Base-by-base conservation (phyloP, 495 filamentous ascomycete species). In the Barbatosphaeria neglecta region DNA sequence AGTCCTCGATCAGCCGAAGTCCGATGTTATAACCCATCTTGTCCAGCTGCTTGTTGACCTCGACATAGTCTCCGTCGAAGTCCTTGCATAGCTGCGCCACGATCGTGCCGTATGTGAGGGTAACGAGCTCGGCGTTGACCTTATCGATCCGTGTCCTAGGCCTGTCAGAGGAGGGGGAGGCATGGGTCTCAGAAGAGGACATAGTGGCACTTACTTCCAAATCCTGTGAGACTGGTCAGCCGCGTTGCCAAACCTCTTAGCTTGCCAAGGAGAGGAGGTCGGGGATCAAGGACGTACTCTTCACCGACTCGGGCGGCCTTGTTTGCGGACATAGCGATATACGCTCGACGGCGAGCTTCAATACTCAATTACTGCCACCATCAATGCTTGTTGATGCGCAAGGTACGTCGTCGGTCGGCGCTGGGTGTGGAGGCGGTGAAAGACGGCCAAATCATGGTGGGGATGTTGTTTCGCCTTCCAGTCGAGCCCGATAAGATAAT, bases 11-110 rank as follows among this genome's bases (percentile, higher is more conserved):
- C 53, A 98, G 70, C 22, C 92, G 85, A 63, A 97, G 76, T 7
- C 92, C 92, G 48, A 98, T 97, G 54, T 95, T 96, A 72, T 97
- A 95, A 31, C 92, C 92, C 92, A 98, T 98, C 68, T 88, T 93
- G 59, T 98, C 92, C 39, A 98, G 72, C 61, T 98, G 92, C 67
- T 87, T 87, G 69, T 98, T 98, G 61, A 88, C 90, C 61, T 97
- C 86, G 43, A 78, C 73, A 56, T 98, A 98, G 64, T 96, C 84
- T 50, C 79, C 81, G 50, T 95, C 87, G 58, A 84, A 94, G 71
- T 98, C 92, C 62, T 90, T 89, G 68, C 89, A 95, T 44, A 98
- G 75, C 64, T 97, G 92, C 33, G 87, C 84, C 45, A 98, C 92
- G 54, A 98, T 95, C 13, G 93, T 96, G 50, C 92, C 92, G 60